Evolutionary conservation across 306 rosid genomes (phyloP).

Genomic region (Senna tora): DNA sequence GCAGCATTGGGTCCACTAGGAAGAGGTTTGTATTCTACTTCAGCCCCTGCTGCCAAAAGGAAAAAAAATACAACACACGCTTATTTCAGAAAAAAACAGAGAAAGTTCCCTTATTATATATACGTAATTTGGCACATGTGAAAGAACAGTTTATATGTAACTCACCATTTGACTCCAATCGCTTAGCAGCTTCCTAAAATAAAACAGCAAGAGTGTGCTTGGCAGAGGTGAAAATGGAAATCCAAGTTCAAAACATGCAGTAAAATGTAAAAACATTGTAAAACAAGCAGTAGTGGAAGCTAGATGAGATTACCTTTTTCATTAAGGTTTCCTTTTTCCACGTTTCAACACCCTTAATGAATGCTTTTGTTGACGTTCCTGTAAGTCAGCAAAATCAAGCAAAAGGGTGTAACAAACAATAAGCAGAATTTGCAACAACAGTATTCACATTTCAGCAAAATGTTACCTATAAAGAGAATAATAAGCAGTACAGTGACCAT

Average conservation of each 20-base stretch:
- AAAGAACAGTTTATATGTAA: conserved; percentile 16
- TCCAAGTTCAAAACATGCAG: conserved; percentile 3
- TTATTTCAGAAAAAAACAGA: conserved; percentile 17
- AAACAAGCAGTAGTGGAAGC: not conserved
- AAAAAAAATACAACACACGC: conserved; percentile 11
- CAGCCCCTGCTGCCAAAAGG: conserved; percentile 56
- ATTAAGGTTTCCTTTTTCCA: conserved; percentile 93
- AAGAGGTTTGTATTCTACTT: conserved; percentile 76
- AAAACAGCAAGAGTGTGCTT: conserved; percentile 25
- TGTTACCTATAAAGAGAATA: conserved; percentile 72
- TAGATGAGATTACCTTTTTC: conserved; percentile 57
- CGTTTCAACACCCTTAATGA: conserved; percentile 79
- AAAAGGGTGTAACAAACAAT: not conserved
- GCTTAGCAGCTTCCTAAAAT: conserved; percentile 69
- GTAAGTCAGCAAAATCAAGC: conserved; percentile 33
- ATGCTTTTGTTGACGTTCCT: conserved; percentile 88
- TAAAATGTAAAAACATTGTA: not conserved
- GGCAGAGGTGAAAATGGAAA: not conserved
- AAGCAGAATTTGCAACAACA: conserved; percentile 1
- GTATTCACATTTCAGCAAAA: not conserved
- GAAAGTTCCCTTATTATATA: not conserved
- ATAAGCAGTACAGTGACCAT: conserved; percentile 90
- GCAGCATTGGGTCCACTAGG: conserved; percentile 61
- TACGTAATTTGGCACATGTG: conserved; percentile 1
- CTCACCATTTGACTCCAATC: conserved; percentile 64